phyloP scores from a whole-genome alignment of 164 flowering plant species.

The Nelumbo lutea region DNA sequence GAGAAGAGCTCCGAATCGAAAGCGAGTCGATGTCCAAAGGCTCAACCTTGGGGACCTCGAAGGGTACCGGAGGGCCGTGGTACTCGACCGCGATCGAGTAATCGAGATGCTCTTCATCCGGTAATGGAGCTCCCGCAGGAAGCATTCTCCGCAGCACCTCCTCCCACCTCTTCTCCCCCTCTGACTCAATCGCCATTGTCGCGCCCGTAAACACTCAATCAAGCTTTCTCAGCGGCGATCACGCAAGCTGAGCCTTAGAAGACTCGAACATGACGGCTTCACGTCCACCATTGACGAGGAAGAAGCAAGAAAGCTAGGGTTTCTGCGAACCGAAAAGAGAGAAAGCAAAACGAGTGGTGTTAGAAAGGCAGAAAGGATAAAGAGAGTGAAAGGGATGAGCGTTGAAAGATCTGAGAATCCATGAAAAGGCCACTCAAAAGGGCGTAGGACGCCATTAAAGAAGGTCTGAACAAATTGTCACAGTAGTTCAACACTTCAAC shows the following conservation, averaged over 20 bases:
- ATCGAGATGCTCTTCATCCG: slow-evolving; percentile 49
- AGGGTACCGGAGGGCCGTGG: slow-evolving; percentile 37
- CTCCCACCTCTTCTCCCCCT: slow-evolving; percentile 28
- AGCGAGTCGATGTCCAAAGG: slow-evolving; percentile 27
- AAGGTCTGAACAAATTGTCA: too few relatives aligned
- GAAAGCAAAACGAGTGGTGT: not conserved
- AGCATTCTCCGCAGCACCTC: slow-evolving; percentile 38
- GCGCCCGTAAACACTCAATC: not conserved
- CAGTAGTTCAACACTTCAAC: not conserved
- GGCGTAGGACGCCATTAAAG: not conserved
- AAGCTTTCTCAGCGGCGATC: not conserved
- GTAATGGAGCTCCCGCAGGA: slow-evolving; percentile 49
- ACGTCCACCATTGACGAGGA: not conserved
- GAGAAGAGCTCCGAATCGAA: slow-evolving; percentile 20
- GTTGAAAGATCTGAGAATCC: not conserved
- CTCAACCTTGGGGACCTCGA: slow-evolving; percentile 39
- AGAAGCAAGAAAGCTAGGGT: not conserved
- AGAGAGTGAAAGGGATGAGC: not conserved
- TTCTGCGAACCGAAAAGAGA: not conserved
- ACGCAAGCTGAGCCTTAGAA: not conserved
- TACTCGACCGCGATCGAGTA: slow-evolving; percentile 54
- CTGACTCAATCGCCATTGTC: slow-evolving; percentile 5
- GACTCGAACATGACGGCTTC: not conserved
- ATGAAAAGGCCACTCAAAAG: not conserved
- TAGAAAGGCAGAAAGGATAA: not conserved